Evolutionary conservation across 2,329 filamentous ascomycete species (phyloP).

Genomic region (Fusarium falciforme): DNA sequence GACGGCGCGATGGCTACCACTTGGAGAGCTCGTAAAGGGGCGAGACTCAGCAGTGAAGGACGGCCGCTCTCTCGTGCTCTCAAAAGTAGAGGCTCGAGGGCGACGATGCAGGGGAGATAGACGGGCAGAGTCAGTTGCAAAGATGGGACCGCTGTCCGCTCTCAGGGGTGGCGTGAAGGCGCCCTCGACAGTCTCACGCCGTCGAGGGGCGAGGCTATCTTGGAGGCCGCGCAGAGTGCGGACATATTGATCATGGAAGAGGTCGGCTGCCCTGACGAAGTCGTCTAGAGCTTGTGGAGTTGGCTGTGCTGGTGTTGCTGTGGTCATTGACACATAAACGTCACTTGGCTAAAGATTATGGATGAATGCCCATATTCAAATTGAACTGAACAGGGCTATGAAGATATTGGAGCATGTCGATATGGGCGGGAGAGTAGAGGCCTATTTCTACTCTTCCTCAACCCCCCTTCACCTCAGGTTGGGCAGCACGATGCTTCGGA

Average conservation of each 20-base stretch:
- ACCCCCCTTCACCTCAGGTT: not conserved
- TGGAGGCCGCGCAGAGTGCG: slow-evolving; percentile 46
- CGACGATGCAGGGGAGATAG: slow-evolving; percentile 28
- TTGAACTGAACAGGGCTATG: not conserved
- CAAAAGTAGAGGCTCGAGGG: slow-evolving; percentile 46
- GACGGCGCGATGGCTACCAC: slow-evolving; percentile 26
- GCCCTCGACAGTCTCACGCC: slow-evolving; percentile 35
- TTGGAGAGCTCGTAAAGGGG: slow-evolving; percentile 39
- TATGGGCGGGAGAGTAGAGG: slow-evolving; percentile 8
- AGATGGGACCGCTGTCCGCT: slow-evolving; percentile 34
- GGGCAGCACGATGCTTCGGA: slow-evolving; percentile 33
- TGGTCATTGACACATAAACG: slow-evolving; percentile 32
- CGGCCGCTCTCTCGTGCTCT: slow-evolving; percentile 41
- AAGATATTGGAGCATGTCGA: not conserved
- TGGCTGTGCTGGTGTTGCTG: slow-evolving; percentile 14
- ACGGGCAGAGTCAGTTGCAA: slow-evolving; percentile 31
- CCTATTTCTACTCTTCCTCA: slow-evolving; percentile 33
- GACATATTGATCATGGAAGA: slow-evolving; percentile 50
- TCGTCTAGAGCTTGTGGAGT: slow-evolving; percentile 46
- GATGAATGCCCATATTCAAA: slow-evolving; percentile 13
- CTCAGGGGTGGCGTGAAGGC: slow-evolving; percentile 46
- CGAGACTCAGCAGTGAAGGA: slow-evolving; percentile 39
- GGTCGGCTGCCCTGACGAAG: slow-evolving; percentile 48
- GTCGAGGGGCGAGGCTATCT: slow-evolving; percentile 38
- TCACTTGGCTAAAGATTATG: slow-evolving; percentile 18